phyloP scores from a whole-genome alignment of 2,329 filamentous ascomycete genomes.

The Endoconidiophora laricicola region DNA sequence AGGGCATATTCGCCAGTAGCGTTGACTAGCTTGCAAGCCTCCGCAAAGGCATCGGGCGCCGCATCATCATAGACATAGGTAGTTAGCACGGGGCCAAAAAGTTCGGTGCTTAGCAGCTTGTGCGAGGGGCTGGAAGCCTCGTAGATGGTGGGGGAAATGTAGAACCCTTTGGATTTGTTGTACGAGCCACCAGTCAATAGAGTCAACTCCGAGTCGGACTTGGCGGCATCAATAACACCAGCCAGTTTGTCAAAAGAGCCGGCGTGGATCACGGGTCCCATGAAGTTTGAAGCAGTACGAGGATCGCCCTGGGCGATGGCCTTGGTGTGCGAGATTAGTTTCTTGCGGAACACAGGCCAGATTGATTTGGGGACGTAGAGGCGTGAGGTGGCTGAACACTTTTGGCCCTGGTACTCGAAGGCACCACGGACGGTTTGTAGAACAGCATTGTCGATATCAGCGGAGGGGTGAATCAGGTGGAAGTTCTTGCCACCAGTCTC shows the following conservation, averaged over 20 bases:
- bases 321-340: constrained; percentile 50
- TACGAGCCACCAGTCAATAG: constrained; percentile 61
- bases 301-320: constrained; percentile 56
- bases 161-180: constrained; percentile 66
- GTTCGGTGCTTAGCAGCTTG: constrained; percentile 57
- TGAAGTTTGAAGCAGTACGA: constrained; percentile 57
- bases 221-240: constrained; percentile 63
- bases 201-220: constrained; percentile 54
- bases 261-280: constrained; percentile 74
- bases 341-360: constrained; percentile 54
- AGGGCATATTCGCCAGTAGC: constrained; percentile 59
- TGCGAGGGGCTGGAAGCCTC: constrained; percentile 56
- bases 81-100: constrained; percentile 66
- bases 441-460: constrained; percentile 62
- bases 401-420: constrained; percentile 84
- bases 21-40: constrained; percentile 49
- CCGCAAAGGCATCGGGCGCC: constrained; percentile 36
- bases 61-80: constrained; percentile 64
- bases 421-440: constrained; percentile 72
- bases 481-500: constrained; percentile 94
- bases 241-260: constrained; percentile 67
- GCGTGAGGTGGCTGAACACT: constrained; percentile 74
- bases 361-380: constrained; percentile 61
- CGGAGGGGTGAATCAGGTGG: constrained; percentile 63
- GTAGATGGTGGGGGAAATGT: constrained; percentile 72